Base-by-base conservation (phyloP, 2,329 filamentous ascomycete genomes). In the Penicillium digitatum region DNA sequence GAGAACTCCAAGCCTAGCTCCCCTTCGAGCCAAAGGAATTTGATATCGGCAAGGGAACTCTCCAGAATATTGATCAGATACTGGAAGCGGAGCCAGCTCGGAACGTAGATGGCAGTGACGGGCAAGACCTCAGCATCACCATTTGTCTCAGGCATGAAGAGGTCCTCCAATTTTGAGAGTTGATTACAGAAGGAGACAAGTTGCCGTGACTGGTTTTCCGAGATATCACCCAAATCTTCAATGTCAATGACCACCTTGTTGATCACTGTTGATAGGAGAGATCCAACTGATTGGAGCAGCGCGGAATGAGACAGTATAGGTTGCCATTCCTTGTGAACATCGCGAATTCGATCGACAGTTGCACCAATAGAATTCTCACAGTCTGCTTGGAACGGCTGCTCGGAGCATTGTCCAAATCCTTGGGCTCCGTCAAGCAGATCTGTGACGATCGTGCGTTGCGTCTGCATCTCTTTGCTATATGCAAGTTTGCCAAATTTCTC, bases 11-110 rank as follows among this genome's bases (percentile, higher is more conserved):
- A 66, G 56, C 79, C 80, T 62, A 87, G 64, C 67, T 84, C 84
- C n/a, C 82, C 82, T 61, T 87, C 83, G 3, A 76, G 78, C 84
- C 84, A 87, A 40, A 87, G 68, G 59, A 81, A 87, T 63, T 81
- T 85, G 71, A 87, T 87, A 63, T 87, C 84, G 20, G 82, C 84
- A 16, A 87, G 71, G 46, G 79, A 83, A 52, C 81, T 81, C 51
- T 86, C 84, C 49, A 87, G 67, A 42, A 87, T 85, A 61, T 86
- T 84, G 39, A 79, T 74, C 49, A 87, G 66, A 62, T 86, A 87
- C 66, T 85, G 83, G 65, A 87, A 86, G 56, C 83, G 83, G 58
- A 87, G 75, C 84, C 84, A 87, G 59, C 81, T 82, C 4, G 80
- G 78, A 44, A 82, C 82, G 59, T 87, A 87, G 10, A 86, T 75